These are phyloP conservation scores for Metarhizium brunneum DNA, from an alignment of 2,329 filamentous ascomycete species.

Conservation along the genomic window DNA sequence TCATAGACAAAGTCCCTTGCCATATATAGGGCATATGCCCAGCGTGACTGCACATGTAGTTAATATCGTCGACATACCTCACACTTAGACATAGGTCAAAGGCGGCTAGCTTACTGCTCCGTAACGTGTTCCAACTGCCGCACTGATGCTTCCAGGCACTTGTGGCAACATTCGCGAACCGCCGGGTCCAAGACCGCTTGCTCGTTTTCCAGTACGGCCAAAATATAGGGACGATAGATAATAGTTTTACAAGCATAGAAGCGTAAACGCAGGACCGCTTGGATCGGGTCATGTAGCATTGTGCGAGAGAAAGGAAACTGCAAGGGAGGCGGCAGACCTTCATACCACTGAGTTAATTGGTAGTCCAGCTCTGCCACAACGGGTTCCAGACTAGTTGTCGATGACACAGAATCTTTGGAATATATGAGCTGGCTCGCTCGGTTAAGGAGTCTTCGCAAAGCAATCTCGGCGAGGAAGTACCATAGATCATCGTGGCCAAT, in stretches of 20 bases:
- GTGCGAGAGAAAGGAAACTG: constrained; percentile 67
- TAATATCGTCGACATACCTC: too few species aligned
- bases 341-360: too few species aligned
- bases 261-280: constrained; percentile 68
- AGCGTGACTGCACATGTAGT: constrained; percentile 48
- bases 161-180: too few species aligned
- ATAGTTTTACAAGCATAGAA: constrained; percentile 83
- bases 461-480: constrained; percentile 59
- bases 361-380: too few species aligned
- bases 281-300: constrained; percentile 61
- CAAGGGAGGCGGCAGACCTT: constrained; percentile 37
- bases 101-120: too few species aligned
- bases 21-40: constrained; percentile 80
- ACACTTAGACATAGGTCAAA: too few species aligned
- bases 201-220: too few species aligned
- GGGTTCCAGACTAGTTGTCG: constrained; percentile 38
- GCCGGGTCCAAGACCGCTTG: too few species aligned
- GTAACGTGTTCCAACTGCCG: too few species aligned
- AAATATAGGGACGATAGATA: constrained; percentile 44
- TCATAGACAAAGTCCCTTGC: constrained; percentile 76
- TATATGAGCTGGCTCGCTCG: constrained; percentile 73
- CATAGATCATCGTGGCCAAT: constrained; percentile 44
- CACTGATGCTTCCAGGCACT: too few species aligned
- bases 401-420: constrained; percentile 61
- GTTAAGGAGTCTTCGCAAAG: constrained; percentile 66